Base-by-base conservation (phyloP, 2,329 filamentous ascomycete genomes). In the Hypoxylon sp. region DNA sequence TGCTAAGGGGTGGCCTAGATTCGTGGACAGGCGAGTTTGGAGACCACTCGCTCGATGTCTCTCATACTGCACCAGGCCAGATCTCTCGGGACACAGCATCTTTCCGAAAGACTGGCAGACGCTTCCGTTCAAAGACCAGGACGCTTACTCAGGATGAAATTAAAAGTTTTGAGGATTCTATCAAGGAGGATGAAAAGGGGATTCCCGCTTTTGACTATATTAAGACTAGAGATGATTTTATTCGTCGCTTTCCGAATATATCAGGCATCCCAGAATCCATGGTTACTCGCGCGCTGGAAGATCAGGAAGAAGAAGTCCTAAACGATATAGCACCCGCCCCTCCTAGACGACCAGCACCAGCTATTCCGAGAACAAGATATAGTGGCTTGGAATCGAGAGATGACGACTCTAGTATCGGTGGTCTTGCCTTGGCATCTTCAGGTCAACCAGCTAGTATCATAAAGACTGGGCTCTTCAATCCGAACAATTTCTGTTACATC, bases 1-100 rank as follows among this genome's bases (percentile, higher is more conserved):
- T 99, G 21, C 75, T 99, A 1, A 76, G 82, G 42, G 94, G 94
- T 12, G 94, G 94, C 0, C 71, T 99, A 7, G 84, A 92, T 61
- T 89, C 91, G 3, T 99, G 94, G 94, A 75, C 85, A 12, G 87
- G 94, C 63, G 72, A 94, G n/a, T 78, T 96, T 63, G 93, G 94
- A 2, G 73, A 77, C 8, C 80, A 85, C 43, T 86, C 88, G 1
- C 74, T 86, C 6, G 73, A 78, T 50, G 73, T 71, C 7, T 78
- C 76, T 11, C 42, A 57, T 48, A 65, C 57, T 4, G 42, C 51
- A 32, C 20, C 58, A 13, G 49, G 35, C n/a, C 27, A 40, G 20
- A 30, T 15, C 5, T 55, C 26, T 34, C 27, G 9, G 21, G 43
- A 45, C 45, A 47, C 55, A 30, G 49, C 44, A 6, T 53, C 51